Evolutionary conservation across 2,329 filamentous ascomycete species (phyloP), one percentile per base, ranked within the genome.

Genomic region (Diaporthe ampelina): DNA sequence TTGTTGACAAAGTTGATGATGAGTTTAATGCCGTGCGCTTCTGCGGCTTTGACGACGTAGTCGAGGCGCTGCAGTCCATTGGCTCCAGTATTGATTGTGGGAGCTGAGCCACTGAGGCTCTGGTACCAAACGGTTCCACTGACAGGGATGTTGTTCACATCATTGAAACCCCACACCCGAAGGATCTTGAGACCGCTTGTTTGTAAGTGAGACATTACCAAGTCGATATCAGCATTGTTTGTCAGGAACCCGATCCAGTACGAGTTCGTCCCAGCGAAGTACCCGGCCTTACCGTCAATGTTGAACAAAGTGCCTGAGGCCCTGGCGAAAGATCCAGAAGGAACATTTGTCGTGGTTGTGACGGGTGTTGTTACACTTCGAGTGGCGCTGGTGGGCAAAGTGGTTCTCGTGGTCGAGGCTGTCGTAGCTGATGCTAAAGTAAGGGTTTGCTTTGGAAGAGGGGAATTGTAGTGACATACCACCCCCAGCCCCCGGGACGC

Each of bases 1-100:
- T 93, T 90, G 82, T 94, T 94, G 71, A 93, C 90, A 52, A 92
- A 90, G 77, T 90, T 88, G 79, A 91, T 88, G 76, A 93, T 91
- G 9, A 93, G 83, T 80, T 91, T 91, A 77, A 93, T 85, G 6
- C 88, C 89, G 70, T 88, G 85, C 69, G 85, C 84, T 80, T 91
- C 90, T 8, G 91, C 91, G 0, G 88, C 84, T 52, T 85, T 79
- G 72, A 93, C 90, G 1, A 93, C 90, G 65, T 89, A 89, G 78
- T 94, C 92, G 1, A 94, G 87, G 21, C 90, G 87, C 80, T 91
- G 86, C 10, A 93, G 87, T 21, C 91, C 91, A 79, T 92, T 84
- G 52, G 86, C 78, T 2, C 90, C 91, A 0, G 88, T 91, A 81
- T 93, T 92, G 82, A 93, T 92, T 21, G 87, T 87, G 1, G 87